Evolutionary conservation across 306 rosid species (phyloP), one percentile per base, ranked within the genome.

Genomic region (Malus fusca): DNA sequence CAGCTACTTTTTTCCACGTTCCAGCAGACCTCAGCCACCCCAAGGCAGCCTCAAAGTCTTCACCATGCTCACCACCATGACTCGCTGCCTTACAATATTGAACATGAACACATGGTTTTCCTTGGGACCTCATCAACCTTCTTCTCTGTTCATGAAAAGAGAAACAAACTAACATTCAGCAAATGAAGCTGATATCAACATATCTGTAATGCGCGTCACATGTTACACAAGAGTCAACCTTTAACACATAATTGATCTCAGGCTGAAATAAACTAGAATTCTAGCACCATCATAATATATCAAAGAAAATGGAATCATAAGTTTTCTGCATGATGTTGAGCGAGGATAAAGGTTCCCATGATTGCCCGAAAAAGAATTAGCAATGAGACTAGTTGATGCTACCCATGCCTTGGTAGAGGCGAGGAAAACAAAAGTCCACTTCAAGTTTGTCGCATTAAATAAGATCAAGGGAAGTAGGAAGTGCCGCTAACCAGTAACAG

Each of bases 41-140:
- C 79, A 25, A 26, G 78, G 82, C 88, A 75, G 64, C 82, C 79
- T 26, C 40, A 15, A 6, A 80, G 80, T 73, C 89, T 78, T 75
- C 52, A 60, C 74, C 46, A 43, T 73, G 68, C 83, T 84, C 77
- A 33, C 66, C 42, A 62, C 63, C 53, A 37, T 25, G 59, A 66
- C 44, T 26, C 55, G 51, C 78, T 70, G 52, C 42, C 86, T 88
- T 85, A 90, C 93, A 93, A 76, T 88, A 91, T 88, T 31, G 98
- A 82, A 82, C 98, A 93, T 11, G 97, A 87, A 79, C 97, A 93
- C 35, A 85, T 37, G 37, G 22, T 88, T 82, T 91, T 91, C 84
- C 90, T 88, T 59, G 97, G 88, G 52, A 59, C 75, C 74, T 91
- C 92, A 15, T 89, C 97, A 18, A 91, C 80, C 77, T 91, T 93